Percentiles rank a stretch among this genome's conserved stretches.
Evolutionary conservation across 106 monocot species (phyloP).

Genomic region (Dioscorea alata): DNA sequence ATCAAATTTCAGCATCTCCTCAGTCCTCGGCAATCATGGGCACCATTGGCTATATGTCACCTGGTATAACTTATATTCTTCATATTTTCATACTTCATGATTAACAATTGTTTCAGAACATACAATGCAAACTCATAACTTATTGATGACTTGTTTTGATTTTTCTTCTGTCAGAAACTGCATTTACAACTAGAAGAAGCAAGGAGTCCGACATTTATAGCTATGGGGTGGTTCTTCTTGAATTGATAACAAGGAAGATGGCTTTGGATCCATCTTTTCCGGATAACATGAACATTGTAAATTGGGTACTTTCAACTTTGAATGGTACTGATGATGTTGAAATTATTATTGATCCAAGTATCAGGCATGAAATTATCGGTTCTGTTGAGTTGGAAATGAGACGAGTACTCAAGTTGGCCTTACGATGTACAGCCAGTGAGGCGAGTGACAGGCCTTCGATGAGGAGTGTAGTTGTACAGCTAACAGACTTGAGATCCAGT

Average conservation of each 20-base stretch:
- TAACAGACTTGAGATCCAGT: conserved; percentile 35
- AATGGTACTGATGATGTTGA: conserved; percentile 23
- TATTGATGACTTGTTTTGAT: background rate
- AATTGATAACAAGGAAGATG: conserved; percentile 65
- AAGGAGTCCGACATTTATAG: conserved; percentile 87
- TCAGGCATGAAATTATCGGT: conserved; percentile 36
- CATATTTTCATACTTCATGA: background rate
- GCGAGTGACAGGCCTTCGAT: conserved; percentile 51
- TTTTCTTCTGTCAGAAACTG: conserved; percentile 41
- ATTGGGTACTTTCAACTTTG: conserved; percentile 50
- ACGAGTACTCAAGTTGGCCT: conserved; percentile 39
- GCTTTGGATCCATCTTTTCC: conserved; percentile 50
- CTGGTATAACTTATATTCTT: conserved; percentile 39
- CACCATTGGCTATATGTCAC: conserved; percentile 78
- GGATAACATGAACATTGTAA: conserved; percentile 45
- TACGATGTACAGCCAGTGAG: conserved; percentile 40
- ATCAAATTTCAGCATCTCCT: conserved; percentile 30
- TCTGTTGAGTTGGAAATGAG: conserved; percentile 28
- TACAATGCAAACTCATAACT: too few species aligned
- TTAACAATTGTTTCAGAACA: background rate
- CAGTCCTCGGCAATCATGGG: conserved; percentile 51
- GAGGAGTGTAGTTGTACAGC: conserved; percentile 48
- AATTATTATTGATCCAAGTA: conserved; percentile 34
- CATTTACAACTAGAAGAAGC: conserved; percentile 63
- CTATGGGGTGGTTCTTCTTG: conserved; percentile 79